phyloP scores from a whole-genome alignment of 129 eudicot species.

The Apium graveolens region DNA sequence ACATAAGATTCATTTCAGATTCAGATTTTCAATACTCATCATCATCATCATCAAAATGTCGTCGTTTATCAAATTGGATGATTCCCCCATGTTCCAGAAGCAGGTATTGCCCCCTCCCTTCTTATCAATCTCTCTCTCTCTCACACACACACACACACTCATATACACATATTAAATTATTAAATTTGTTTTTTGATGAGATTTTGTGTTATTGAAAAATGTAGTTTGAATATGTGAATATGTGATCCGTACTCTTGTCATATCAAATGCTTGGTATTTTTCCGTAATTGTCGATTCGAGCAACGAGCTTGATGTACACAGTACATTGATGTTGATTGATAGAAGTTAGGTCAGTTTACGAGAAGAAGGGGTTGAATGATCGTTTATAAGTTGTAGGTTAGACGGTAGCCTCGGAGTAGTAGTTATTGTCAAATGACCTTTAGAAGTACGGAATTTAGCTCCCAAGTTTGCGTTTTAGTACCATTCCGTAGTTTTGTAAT shows the following conservation, averaged over 20 bases:
- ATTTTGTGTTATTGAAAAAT: not conserved
- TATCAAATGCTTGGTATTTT: not conserved
- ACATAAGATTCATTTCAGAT: conserved; percentile 5
- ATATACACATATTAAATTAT: not conserved
- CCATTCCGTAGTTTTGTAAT: too few species aligned
- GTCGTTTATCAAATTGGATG: conserved; percentile 79
- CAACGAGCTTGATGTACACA: too few species aligned
- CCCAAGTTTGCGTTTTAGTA: not conserved
- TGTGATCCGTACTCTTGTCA: not conserved
- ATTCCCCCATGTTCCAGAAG: conserved; percentile 91
- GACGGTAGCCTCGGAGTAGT: not conserved
- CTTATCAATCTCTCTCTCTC: too few species aligned
- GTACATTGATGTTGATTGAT: not conserved
- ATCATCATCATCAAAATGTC: conserved; percentile 38
- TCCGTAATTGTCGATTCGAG: not conserved
- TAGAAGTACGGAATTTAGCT: too few species aligned
- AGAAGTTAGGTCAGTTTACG: not conserved
- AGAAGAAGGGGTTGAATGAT: not conserved
- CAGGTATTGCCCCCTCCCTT: conserved; percentile 30
- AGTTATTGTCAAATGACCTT: not conserved
- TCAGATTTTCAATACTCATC: conserved; percentile 13
- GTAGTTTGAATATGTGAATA: not conserved
- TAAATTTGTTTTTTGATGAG: not conserved
- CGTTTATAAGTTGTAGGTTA: not conserved
- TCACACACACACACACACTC: too few species aligned